Percentiles rank a stretch among this genome's conserved stretches.
phyloP scores from a whole-genome alignment of 306 rosid species.

The Lathyrus aphaca region DNA sequence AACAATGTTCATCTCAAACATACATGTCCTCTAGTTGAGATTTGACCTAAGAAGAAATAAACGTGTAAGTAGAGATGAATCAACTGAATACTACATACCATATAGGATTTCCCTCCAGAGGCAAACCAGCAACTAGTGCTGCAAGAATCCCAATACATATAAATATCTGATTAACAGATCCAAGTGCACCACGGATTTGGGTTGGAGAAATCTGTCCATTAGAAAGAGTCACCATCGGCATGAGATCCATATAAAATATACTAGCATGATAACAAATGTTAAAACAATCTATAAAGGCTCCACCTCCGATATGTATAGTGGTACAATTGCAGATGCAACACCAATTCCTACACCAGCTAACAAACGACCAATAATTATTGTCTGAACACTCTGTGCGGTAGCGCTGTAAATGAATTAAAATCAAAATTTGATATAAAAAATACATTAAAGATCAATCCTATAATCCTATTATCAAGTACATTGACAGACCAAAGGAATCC shows the following conservation, averaged over 20 bases:
- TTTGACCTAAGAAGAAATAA: slow-evolving; percentile 26
- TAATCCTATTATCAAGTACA: not conserved
- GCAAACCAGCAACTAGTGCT: slow-evolving; percentile 88
- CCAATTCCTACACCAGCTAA: slow-evolving; percentile 95
- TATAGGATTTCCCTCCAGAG: slow-evolving; percentile 78
- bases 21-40: slow-evolving; percentile 5
- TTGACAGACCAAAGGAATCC: slow-evolving; percentile 74
- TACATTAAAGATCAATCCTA: slow-evolving; percentile 36
- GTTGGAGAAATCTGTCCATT: slow-evolving; percentile 88
- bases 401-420: slow-evolving; percentile 58
- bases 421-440: slow-evolving; percentile 20
- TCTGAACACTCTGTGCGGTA: slow-evolving; percentile 82
- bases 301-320: slow-evolving; percentile 96
- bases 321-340: slow-evolving; percentile 89
- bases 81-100: slow-evolving; percentile 63
- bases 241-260: slow-evolving; percentile 1
- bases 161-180: slow-evolving; percentile 88
- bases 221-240: slow-evolving; percentile 16
- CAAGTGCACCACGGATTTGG: slow-evolving; percentile 91
- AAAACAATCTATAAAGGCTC: slow-evolving; percentile 21
- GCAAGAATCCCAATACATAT: slow-evolving; percentile 90
- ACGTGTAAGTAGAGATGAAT: slow-evolving; percentile 32
- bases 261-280: not conserved
- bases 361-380: slow-evolving; percentile 83
- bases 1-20: not conserved